These are phyloP conservation scores for Schwanniomyces etchellsii DNA, from an alignment of 1,139 yeast species.

Conservation along the genomic window DNA sequence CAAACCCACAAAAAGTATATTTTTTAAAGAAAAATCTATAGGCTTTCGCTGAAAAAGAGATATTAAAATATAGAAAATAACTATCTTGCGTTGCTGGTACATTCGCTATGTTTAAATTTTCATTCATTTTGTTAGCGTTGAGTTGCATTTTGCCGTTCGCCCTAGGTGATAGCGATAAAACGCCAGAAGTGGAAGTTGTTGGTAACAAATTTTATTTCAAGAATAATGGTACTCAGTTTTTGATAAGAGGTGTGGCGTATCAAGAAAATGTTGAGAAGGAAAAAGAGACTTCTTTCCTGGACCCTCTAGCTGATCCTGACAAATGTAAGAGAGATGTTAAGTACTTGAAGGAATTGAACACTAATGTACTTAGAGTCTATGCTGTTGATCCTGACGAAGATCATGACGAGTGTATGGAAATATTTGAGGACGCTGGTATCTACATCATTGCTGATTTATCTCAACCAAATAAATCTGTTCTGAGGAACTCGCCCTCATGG, in stretches of 20 bases:
- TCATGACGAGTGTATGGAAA: slow-evolving; percentile 85
- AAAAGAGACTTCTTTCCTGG: slow-evolving; percentile 39
- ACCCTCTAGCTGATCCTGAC: slow-evolving; percentile 70
- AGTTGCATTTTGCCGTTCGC: slow-evolving; percentile 7
- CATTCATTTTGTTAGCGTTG: slow-evolving; percentile 5
- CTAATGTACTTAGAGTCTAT: slow-evolving; percentile 71
- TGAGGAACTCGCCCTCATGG: slow-evolving; percentile 75
- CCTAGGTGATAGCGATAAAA: slow-evolving; percentile 33
- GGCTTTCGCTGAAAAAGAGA: no score
- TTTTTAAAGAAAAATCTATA: no score
- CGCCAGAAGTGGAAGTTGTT: slow-evolving; percentile 50
- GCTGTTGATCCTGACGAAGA: slow-evolving; percentile 72
- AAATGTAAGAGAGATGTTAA: slow-evolving; percentile 77
- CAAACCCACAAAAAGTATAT: no score
- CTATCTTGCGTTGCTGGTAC: no score
- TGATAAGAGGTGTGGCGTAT: slow-evolving; percentile 74
- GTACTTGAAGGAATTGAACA: slow-evolving; percentile 68
- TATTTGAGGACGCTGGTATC: slow-evolving; percentile 83
- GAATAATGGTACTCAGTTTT: slow-evolving; percentile 76
- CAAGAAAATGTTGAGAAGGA: slow-evolving; percentile 50
- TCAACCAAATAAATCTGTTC: slow-evolving; percentile 69
- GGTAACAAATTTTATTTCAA: slow-evolving; percentile 78
- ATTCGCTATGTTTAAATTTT: background rate
- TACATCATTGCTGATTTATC: slow-evolving; percentile 85
- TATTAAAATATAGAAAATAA: no score